Evolutionary conservation across 2,329 filamentous ascomycete genomes (phyloP).

Genomic region (Ploettnerulaceae sp.): DNA sequence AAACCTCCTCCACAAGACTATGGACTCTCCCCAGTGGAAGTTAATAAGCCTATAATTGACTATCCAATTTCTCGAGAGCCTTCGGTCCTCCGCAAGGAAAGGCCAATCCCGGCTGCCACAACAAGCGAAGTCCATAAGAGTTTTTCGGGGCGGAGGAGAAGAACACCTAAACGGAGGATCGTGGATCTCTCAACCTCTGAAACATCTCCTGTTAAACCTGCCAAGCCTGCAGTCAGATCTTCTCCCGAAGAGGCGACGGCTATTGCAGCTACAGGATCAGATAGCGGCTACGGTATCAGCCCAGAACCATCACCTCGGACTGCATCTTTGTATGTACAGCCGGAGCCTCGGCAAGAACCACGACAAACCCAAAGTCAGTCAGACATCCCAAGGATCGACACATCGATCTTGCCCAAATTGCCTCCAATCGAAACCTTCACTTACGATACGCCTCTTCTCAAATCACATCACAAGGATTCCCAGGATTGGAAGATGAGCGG

Average conservation of each 20-base stretch:
- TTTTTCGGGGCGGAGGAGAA: constrained; percentile 53
- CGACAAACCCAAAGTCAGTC: constrained; percentile 25
- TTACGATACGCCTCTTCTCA: constrained; percentile 24
- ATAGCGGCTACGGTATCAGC: constrained; percentile 31
- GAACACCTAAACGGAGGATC: constrained; percentile 57
- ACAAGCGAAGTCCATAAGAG: constrained; percentile 54
- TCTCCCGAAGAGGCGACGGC: constrained; percentile 23
- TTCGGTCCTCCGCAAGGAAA: constrained; percentile 54
- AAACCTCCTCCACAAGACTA: constrained; percentile 61
- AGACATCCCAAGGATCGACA: constrained; percentile 29
- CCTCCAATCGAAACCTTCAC: constrained; percentile 29
- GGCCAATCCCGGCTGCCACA: constrained; percentile 45
- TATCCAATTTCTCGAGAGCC: constrained; percentile 47
- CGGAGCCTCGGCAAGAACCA: constrained; percentile 30
- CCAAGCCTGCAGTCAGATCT: constrained; percentile 24
- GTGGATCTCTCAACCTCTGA: constrained; percentile 54
- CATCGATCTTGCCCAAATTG: constrained; percentile 27
- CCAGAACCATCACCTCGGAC: constrained; percentile 31
- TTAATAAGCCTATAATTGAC: constrained; percentile 62
- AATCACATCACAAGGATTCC: constrained; percentile 27
- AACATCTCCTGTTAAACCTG: constrained; percentile 27
- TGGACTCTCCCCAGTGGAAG: constrained; percentile 52
- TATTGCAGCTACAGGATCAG: constrained; percentile 16
- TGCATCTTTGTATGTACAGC: constrained; percentile 28
- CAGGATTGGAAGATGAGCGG: constrained; percentile 63